Evolutionary conservation across 2,329 filamentous ascomycete genomes (phyloP).

Genomic region (Pseudocercospora eumusae): DNA sequence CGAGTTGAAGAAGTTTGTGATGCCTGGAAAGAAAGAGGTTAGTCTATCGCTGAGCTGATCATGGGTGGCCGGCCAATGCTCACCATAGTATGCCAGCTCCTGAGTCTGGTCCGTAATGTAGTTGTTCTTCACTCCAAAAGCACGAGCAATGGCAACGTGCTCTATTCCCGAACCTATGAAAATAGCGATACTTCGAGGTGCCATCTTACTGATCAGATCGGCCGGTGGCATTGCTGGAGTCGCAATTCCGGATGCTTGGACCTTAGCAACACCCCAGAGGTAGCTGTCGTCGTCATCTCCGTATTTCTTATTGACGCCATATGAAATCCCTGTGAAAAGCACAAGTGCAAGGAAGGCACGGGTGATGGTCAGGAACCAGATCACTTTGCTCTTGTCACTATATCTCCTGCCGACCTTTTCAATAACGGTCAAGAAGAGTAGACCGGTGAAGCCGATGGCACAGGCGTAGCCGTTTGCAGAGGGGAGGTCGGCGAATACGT

Average conservation of each 20-base stretch:
- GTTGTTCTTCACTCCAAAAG: constrained; percentile 62
- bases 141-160: constrained; percentile 65
- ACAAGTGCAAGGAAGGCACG: constrained; percentile 62
- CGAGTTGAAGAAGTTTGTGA: constrained; percentile 53
- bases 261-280: constrained; percentile 61
- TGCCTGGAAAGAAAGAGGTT: constrained; percentile 12
- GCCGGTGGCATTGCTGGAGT: constrained; percentile 52
- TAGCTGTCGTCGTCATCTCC: constrained; percentile 43
- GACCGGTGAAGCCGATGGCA: constrained; percentile 60
- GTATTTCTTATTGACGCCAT: constrained; percentile 59
- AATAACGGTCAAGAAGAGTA: constrained; percentile 58
- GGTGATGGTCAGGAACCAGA: constrained; percentile 62
- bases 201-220: constrained; percentile 56
- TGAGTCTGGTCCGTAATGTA: constrained; percentile 66
- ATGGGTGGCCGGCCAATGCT: constrained; percentile 4
- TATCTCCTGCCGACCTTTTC: constrained; percentile 61
- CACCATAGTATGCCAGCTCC: constrained; percentile 64
- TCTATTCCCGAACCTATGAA: constrained; percentile 64
- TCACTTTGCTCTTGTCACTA: constrained; percentile 58
- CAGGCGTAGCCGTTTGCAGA: constrained; percentile 60
- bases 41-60: not conserved
- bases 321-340: constrained; percentile 65
- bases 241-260: constrained; percentile 58
- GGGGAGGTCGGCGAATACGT: constrained; percentile 59
- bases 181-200: constrained; percentile 58